Base-by-base conservation (phyloP, 805 yeast species). In the Barnettozyma wickerhamii region DNA sequence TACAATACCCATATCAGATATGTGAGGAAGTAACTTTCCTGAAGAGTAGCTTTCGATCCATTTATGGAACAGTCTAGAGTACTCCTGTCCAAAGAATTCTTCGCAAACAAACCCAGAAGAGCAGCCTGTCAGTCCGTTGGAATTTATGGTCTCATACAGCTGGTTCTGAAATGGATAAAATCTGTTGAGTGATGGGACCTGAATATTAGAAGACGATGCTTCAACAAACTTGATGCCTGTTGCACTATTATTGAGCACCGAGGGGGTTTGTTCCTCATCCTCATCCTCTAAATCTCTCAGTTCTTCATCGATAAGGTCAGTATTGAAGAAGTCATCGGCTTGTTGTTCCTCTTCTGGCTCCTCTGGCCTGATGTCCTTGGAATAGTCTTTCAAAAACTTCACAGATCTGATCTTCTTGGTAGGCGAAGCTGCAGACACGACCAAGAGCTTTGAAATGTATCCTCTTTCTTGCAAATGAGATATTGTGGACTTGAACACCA, bases 131-230 rank as follows among this genome's bases (percentile, higher is more conserved):
- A 54, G 51, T 0, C 72, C 76, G 5, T 68, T 44, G 1, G 60
- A 49, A 6, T 57, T 53, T 1, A 79, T 71, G 4, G 70, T 42
- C 38, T 76, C 77, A 53, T 66, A 77, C 0, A 85, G 59, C 56
- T 87, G 95, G 45, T 70, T 74, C 29, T 77, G 80, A 0, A 80
- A 47, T 0, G 95, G 90, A 48, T 72, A 81, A 40, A 79, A 68
- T 10, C 68, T 58, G 55, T 83, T 84, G 38, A 73, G 52, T 1
- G 56, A 23, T 5, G 61, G 58, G 19, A 43, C 23, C 3, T 39
- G 37, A 6, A 36, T 27, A 14, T 13, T 31, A 19, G 46, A 45
- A 19, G 43, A 41, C 1, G 48, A 35, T 7, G 48, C 38, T 7
- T 43, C 46, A 5, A 52, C 41, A n/a, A 53, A 42, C 19, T 49